Evolutionary conservation across 2,329 filamentous ascomycete species (phyloP), one percentile per base, ranked within the genome.

Genomic region (Periconia macrospinosa): DNA sequence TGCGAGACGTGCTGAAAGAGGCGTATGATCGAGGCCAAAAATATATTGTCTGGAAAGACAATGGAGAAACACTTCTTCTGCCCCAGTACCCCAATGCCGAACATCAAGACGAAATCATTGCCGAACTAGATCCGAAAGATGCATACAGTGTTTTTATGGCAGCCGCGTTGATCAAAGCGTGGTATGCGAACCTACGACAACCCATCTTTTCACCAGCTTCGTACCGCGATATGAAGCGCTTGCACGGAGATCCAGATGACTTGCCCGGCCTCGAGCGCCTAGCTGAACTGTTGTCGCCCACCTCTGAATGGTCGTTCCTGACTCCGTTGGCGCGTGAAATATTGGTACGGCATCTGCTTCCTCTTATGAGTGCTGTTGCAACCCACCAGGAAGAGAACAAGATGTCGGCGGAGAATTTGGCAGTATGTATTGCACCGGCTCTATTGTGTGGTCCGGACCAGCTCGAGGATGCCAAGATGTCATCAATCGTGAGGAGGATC

Each of bases 21-120:
- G 80, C 81, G 6, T 83, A 83, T 53, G 79, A 84, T 63, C 71
- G 81, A 41, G 79, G 79, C 18, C 82, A 84, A 58, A 77, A 78
- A 54, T 82, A 78, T 60, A 80, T 82, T 43, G 67, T 83, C 6
- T 82, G 78, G 78, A 81, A 80, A 58, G 77, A 80, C 60, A 72
- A 73, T 49, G 62, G 62, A 23, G 61, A 63, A 7, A 67, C 62
- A 9, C 62, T 76, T 23, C 72, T 69, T 2, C 43, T 71, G 5
- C 68, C 72, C 19, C 49, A 60, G 7, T 73, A 75, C 52, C 62
- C 67, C 30, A 55, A 64, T 46, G 60, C 66, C 15, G 62, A 72
- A 40, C 63, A 69, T 45, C 71, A 75, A 40, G 66, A 73, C 20
- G 75, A 76, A 18, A 75, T 80, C 23, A 65, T 82, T 3, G 71